Evolutionary conservation across 352 stramenopile species (phyloP), one percentile per base, ranked within the genome.

Genomic region (Phytophthora sojae): DNA sequence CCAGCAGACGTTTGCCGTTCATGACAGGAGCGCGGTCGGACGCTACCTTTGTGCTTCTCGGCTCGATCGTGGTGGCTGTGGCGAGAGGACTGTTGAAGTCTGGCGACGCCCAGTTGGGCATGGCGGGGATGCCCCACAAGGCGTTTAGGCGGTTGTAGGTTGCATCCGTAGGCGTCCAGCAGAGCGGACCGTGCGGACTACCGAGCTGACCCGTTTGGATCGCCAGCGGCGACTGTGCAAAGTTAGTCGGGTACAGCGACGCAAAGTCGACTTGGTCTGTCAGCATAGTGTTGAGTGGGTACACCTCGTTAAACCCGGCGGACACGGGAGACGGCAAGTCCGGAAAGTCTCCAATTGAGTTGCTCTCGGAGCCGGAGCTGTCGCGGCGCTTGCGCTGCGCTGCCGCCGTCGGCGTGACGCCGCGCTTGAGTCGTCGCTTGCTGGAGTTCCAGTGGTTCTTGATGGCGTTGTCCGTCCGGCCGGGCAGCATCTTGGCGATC

Each of bases 381-480:
- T 52, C 55, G 6, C 57, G 64, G 26, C 67, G 68, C 44, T 69
- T 81, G 55, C 66, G 63, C 32, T 81, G 69, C 21, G 49, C 62
- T 0, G 49, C 32, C 11, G 19, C 14, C 0, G 26, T 61, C 8
- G 75, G 62, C 8, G 64, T 69, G 9, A 69, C 30, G 15, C 71
- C 88, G n/a, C 85, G 81, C 64, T 91, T 90, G 23, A 91, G 72
- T 2, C 88, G 81, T 35, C 89, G 73, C 61, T 95, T 96, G 69
- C 82, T 92, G n/a, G 86, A 95, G 69, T 96, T 95, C 89, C 91
- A 97, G 82, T 97, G 91, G 70, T 97, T 97, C 77, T 97, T 97
- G 77, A 97, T 97, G 9, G 89, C 88, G 55, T 97, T 97, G 74
- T 97, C 92, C 0, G 92, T 97, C 39, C 92, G 72, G 0, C 92